phyloP scores from a whole-genome alignment of 1,139 yeast species.

The Yamadazyma pseudoaaseri region DNA sequence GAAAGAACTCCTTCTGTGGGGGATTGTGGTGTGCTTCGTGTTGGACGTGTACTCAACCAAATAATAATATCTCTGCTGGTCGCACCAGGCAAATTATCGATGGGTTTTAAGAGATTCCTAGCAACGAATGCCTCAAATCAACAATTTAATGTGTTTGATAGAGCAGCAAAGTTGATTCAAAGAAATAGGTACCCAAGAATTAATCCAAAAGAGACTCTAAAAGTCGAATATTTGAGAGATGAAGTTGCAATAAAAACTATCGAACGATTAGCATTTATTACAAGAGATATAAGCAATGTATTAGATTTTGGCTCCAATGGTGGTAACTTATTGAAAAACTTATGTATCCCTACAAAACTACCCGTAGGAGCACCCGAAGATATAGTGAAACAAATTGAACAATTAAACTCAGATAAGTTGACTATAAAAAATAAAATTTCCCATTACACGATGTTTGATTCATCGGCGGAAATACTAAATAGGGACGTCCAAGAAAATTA shows the following conservation, averaged over 20 bases:
- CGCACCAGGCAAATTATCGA: no score
- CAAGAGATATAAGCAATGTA: slow-evolving; percentile 58
- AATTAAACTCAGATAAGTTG: slow-evolving; percentile 52
- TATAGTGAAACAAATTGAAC: slow-evolving; percentile 28
- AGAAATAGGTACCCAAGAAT: slow-evolving; percentile 50
- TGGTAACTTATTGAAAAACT: slow-evolving; percentile 52
- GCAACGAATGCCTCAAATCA: slow-evolving; percentile 19
- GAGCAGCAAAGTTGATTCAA: slow-evolving; percentile 59
- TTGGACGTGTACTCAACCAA: no score
- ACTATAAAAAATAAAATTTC: slow-evolving; percentile 52
- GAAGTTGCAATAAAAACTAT: slow-evolving; percentile 73
- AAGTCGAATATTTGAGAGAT: slow-evolving; percentile 73
- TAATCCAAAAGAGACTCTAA: slow-evolving; percentile 45
- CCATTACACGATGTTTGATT: slow-evolving; percentile 67
- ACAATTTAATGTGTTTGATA: slow-evolving; percentile 63
- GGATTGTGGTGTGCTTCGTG: no score
- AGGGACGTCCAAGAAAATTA: slow-evolving; percentile 40
- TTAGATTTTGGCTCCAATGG: slow-evolving; percentile 75
- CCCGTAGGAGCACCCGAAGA: slow-evolving; percentile 29
- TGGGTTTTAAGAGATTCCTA: slow-evolving; percentile 5
- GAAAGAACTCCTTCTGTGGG: no score
- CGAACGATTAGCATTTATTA: slow-evolving; percentile 73
- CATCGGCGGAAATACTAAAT: slow-evolving; percentile 51
- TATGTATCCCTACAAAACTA: slow-evolving; percentile 31
- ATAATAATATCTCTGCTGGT: no score